Evolutionary conservation across 768 basidiomycete species (phyloP).

Genomic region (Termitomyces sp.): DNA sequence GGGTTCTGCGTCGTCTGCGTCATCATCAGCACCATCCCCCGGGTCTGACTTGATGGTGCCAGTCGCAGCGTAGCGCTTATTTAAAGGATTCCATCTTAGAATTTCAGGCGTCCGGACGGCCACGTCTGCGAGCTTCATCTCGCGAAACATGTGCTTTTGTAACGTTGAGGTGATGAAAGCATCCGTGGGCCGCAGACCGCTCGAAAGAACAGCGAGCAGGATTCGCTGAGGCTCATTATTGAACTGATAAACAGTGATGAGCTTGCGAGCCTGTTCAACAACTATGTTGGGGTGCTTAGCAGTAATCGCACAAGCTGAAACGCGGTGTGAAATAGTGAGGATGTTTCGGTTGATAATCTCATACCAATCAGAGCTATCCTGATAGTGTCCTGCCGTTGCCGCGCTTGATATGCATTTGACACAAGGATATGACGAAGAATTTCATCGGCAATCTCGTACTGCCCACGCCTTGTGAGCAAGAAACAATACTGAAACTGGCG

Average conservation of each 20-base stretch:
- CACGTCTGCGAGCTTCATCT: conserved; percentile 64
- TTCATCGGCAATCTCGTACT: conserved; percentile 67
- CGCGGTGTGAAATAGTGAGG: background rate
- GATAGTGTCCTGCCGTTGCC: conserved; percentile 61
- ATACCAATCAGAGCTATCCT: conserved; percentile 73
- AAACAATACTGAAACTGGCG: conserved; percentile 59
- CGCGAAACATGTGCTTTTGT: conserved; percentile 81
- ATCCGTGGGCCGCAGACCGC: conserved; percentile 65
- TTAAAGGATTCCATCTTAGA: conserved; percentile 55
- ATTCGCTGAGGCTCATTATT: conserved; percentile 84
- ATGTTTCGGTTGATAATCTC: background rate
- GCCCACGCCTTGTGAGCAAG: conserved; percentile 54
- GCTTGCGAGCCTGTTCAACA: conserved; percentile 71
- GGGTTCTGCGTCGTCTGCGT: conserved; percentile 23
- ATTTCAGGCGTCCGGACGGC: conserved; percentile 59
- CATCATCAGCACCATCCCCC: conserved; percentile 27
- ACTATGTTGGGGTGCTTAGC: conserved; percentile 50
- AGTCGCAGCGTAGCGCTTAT: conserved; percentile 50
- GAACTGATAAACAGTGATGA: conserved; percentile 75
- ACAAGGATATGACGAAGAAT: conserved; percentile 68
- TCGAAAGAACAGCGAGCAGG: conserved; percentile 65
- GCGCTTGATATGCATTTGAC: conserved; percentile 68
- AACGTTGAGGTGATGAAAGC: conserved; percentile 73
- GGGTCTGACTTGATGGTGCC: conserved; percentile 32
- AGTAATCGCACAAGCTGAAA: conserved; percentile 66